Percentiles rank a stretch among this genome's conserved stretches.
These are phyloP conservation scores for Trypanosoma mega DNA, from an alignment of 208 protist species.

Conservation along the genomic window DNA sequence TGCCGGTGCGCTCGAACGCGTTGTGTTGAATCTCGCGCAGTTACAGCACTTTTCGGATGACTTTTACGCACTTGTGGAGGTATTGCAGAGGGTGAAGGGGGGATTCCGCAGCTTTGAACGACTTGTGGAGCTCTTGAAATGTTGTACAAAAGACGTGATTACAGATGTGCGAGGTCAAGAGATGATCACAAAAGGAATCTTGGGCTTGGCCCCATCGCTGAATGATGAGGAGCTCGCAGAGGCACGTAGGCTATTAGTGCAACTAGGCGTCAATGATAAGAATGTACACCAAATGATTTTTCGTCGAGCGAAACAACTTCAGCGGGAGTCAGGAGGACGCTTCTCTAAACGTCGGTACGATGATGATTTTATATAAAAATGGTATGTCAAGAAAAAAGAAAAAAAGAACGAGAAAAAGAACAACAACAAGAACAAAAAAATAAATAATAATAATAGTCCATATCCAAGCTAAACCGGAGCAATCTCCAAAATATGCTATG, in stretches of 20 bases:
- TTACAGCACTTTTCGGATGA: slow-evolving; percentile 81
- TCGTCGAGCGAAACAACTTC: slow-evolving; percentile 34
- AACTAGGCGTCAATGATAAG: slow-evolving; percentile 29
- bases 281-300: slow-evolving; percentile 45
- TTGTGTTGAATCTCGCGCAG: slow-evolving; percentile 56
- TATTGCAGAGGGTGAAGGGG: slow-evolving; percentile 52
- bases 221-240: slow-evolving; percentile 60
- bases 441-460: too few species aligned
- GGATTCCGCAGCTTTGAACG: slow-evolving; percentile 58
- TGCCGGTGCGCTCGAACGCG: slow-evolving; percentile 41
- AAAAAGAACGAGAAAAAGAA: too few species aligned
- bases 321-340: slow-evolving; percentile 27
- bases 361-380: slow-evolving; percentile 26
- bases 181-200: slow-evolving; percentile 44
- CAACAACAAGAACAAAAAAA: too few species aligned
- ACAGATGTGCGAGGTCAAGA: slow-evolving; percentile 31
- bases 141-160: slow-evolving; percentile 39
- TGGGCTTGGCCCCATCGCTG: slow-evolving; percentile 44
- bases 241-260: slow-evolving; percentile 37
- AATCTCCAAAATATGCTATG: too few species aligned
- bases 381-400: neutral
- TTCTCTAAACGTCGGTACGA: slow-evolving; percentile 17
- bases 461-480: too few species aligned
- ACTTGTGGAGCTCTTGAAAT: slow-evolving; percentile 38
- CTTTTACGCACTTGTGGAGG: slow-evolving; percentile 54